These are phyloP conservation scores for Tricholoma sp. DNA, from an alignment of 768 basidiomycete species.

Conservation along the genomic window DNA sequence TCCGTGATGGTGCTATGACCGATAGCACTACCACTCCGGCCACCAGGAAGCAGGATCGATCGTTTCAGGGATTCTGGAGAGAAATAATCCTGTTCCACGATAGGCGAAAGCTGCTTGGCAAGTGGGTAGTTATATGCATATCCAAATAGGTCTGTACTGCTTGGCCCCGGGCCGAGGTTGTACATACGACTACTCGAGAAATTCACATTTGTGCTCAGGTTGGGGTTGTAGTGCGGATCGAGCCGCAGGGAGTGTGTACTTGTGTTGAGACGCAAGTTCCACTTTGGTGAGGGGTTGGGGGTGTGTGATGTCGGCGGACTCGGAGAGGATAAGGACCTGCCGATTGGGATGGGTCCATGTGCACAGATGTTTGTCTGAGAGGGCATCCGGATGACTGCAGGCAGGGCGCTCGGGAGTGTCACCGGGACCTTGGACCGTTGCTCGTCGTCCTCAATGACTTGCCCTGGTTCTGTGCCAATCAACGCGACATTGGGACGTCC, in stretches of 20 bases:
- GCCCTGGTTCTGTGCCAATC: constrained; percentile 16
- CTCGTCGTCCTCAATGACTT: constrained; percentile 1
- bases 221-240: constrained; percentile 12
- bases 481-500: constrained; percentile 36
- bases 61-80: constrained; percentile 39
- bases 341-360: constrained; percentile 8
- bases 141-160: constrained; percentile 29
- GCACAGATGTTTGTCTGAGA: constrained; percentile 11
- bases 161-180: neutral
- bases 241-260: constrained; percentile 41
- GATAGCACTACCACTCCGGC: neutral
- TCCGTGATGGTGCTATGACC: neutral
- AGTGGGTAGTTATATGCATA: constrained; percentile 31
- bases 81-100: constrained; percentile 60
- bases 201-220: neutral
- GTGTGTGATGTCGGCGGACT: constrained; percentile 17
- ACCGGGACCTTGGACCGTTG: constrained; percentile 1
- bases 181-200: neutral
- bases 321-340: constrained; percentile 23
- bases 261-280: constrained; percentile 28
- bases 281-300: constrained; percentile 21
- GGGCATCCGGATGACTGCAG: constrained; percentile 17
- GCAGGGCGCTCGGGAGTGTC: constrained; percentile 11
- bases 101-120: constrained; percentile 58
- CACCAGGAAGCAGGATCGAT: constrained; percentile 27